Conservation (phyloP, 2,329 filamentous ascomycete species). For the Xylaria arbuscula region DNA sequence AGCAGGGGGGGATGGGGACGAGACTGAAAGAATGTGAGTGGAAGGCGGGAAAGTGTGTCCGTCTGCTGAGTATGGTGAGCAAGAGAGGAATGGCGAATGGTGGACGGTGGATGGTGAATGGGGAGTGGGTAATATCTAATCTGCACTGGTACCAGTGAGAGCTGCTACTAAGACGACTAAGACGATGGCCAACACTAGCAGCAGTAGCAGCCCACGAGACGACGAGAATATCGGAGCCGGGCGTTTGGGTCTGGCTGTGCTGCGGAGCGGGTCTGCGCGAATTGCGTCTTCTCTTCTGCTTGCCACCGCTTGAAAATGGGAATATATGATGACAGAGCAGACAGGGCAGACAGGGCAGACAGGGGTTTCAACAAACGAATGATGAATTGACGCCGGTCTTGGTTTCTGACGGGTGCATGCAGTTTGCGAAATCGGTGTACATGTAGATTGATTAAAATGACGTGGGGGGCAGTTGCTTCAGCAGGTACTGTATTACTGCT, state of each 20-base stretch:
- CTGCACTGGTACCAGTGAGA: neutral
- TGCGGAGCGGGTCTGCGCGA: constrained; percentile 30
- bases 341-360: neutral
- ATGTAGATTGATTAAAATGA: constrained; percentile 6
- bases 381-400: neutral
- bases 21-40: neutral
- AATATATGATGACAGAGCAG: neutral
- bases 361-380: neutral
- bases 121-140: constrained; percentile 19
- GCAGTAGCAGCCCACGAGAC: constrained; percentile 5
- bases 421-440: constrained; percentile 9
- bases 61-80: neutral
- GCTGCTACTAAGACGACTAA: neutral
- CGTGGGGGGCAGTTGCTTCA: constrained; percentile 12
- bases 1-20: too few species aligned
- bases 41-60: neutral
- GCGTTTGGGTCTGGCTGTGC: constrained; percentile 13
- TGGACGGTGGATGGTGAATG: neutral
- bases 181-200: too few species aligned
- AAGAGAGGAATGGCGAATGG: constrained; percentile 1
- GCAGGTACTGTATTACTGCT: neutral
- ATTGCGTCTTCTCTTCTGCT: constrained; percentile 8
- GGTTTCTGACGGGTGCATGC: neutral
- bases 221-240: constrained; percentile 29
- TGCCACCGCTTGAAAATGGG: neutral